These are phyloP conservation scores for Persicaria tinctoria DNA, from an alignment of 148 eudicot species.

Conservation along the genomic window DNA sequence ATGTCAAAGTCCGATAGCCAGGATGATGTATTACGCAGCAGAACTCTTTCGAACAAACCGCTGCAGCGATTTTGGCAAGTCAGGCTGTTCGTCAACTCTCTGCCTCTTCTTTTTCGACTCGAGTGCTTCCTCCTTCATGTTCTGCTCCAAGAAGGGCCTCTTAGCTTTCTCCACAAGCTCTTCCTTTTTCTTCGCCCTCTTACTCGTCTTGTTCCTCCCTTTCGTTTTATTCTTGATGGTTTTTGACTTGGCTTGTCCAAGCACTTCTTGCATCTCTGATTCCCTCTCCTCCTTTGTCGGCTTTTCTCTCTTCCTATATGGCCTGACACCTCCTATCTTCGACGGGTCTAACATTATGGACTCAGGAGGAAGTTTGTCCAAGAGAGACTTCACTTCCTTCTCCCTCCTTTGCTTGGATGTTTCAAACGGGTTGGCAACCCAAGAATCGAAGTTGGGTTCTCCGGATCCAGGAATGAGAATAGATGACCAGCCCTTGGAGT, in stretches of 20 bases:
- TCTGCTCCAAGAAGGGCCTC: constrained; percentile 53
- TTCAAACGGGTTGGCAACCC: constrained; percentile 82
- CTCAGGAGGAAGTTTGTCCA: constrained; percentile 82
- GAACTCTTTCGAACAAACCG: constrained; percentile 52
- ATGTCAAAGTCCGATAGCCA: too few relatives aligned
- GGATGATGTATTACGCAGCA: not conserved
- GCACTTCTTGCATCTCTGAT: constrained; percentile 57
- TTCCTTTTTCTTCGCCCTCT: constrained; percentile 43
- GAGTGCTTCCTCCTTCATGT: constrained; percentile 32
- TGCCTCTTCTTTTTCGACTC: constrained; percentile 34
- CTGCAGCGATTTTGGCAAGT: constrained; percentile 62
- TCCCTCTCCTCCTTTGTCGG: constrained; percentile 49
- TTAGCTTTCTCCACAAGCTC: constrained; percentile 45
- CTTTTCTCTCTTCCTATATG: constrained; percentile 43
- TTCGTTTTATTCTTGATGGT: constrained; percentile 65
- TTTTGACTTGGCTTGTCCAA: constrained; percentile 42
- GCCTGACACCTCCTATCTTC: constrained; percentile 54
- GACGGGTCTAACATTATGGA: constrained; percentile 67
- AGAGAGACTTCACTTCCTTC: constrained; percentile 62
- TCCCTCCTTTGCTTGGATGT: constrained; percentile 73
- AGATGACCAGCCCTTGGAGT: constrained; percentile 83
- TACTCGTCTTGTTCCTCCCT: constrained; percentile 69
- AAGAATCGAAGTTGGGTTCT: constrained; percentile 81
- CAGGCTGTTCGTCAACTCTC: constrained; percentile 26
- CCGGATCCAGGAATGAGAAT: constrained; percentile 83